Base-by-base conservation (phyloP, 768 basidiomycete genomes). In the Chalciporus sphaerocephalus region DNA sequence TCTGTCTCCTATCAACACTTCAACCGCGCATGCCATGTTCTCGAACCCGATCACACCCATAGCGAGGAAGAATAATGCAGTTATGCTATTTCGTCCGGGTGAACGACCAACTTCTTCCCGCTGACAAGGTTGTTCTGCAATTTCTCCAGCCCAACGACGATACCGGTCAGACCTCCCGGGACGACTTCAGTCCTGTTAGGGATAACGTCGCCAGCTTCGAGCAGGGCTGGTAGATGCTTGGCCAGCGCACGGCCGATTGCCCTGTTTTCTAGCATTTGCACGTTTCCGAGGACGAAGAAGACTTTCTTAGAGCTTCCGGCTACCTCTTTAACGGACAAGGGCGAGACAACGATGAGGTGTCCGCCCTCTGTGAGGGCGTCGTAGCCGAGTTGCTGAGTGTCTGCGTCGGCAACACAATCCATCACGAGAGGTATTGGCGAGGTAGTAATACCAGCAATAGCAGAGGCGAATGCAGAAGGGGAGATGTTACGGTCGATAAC, bases 91-190 rank as follows among this genome's bases (percentile, higher is more conserved):
- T 73, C 72, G 11, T 56, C 56, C 15, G 67, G 69, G 34, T 45
- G 65, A 1, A 60, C 44, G 17, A 54, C 22, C 17, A 57, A n/a
- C 47, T 57, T 57, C 37, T 57, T 60, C 0, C 62, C 73, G 32
- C 72, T 74, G 21, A 74, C 68, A 35, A 67, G 54, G 24, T 69
- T 62, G 11, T 58, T 54, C 56, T 53, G 56, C 47, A 75, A 17
- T 38, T 47, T 59, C 36, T 67, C 54, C 38, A 76, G 36, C 4
- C 67, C 71, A 5, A 44, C 51, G 1, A 25, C 40, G 6, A 76
- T 58, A 1, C 67, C 71, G 4, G 58, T 55, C 13, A 75, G 47
- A 5, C 75, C 72, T 13, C 62, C 60, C 0, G 70, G 62, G 6
- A 76, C 28, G 2, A 74, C 52, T 17, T 58, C 57, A 17, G 53